These are phyloP conservation scores for Ceratocystis eucalypticola DNA, from an alignment of 2,329 filamentous ascomycete genomes.

Conservation along the genomic window DNA sequence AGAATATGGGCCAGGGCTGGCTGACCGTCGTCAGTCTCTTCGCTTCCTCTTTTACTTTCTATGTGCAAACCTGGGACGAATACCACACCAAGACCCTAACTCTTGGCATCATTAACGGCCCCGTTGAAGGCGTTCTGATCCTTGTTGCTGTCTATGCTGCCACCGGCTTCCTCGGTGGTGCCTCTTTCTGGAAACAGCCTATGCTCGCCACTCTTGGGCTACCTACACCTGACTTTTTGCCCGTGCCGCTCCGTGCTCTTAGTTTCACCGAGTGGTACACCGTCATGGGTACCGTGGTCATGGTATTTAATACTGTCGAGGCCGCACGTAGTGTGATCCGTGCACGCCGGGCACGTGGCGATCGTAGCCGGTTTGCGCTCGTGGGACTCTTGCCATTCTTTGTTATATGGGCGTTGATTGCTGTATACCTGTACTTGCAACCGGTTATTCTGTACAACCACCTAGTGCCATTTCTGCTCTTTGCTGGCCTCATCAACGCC, in stretches of 20 bases:
- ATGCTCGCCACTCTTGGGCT: constrained; percentile 61
- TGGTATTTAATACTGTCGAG: constrained; percentile 72
- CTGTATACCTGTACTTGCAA: constrained; percentile 70
- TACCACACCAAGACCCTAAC: constrained; percentile 96
- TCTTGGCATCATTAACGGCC: constrained; percentile 80
- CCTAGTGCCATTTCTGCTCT: constrained; percentile 78
- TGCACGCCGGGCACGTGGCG: constrained; percentile 59
- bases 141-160: constrained; percentile 69
- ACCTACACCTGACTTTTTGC: constrained; percentile 33
- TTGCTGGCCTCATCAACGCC: constrained; percentile 79
- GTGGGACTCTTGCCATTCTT: constrained; percentile 74
- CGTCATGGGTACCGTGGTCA: constrained; percentile 66
- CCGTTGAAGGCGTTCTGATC: constrained; percentile 85
- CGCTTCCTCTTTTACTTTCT: constrained; percentile 83
- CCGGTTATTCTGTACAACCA: constrained; percentile 71
- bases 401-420: constrained; percentile 61
- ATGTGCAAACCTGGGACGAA: constrained; percentile 98
- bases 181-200: constrained; percentile 82
- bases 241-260: constrained; percentile 50
- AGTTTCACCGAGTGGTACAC: constrained; percentile 90
- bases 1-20: constrained; percentile 91
- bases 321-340: constrained; percentile 74
- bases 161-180: constrained; percentile 75
- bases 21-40: constrained; percentile 73
- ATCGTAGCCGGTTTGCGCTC: constrained; percentile 60